These are phyloP conservation scores for Discostella pseudostelligera DNA, from an alignment of 108 stramenopile genomes.

Conservation along the genomic window DNA sequence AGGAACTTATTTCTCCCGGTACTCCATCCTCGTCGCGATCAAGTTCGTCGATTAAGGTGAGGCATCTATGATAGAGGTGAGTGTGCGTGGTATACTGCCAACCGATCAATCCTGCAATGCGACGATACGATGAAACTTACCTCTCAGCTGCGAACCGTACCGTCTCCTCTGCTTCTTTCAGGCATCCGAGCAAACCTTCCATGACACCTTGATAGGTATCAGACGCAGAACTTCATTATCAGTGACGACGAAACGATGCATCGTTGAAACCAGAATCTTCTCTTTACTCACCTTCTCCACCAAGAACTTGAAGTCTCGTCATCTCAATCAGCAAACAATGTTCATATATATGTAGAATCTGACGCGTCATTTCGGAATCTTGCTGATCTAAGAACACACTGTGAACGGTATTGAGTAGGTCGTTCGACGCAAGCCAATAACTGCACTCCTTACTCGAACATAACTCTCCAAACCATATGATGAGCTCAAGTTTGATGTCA, in stretches of 20 bases:
- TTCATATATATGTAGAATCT: conserved; percentile 30
- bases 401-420: conserved; percentile 20
- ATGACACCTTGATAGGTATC: conserved; percentile 13
- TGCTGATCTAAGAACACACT: conserved; percentile 10
- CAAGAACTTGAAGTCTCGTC: conserved; percentile 34
- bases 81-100: background rate
- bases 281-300: conserved; percentile 27
- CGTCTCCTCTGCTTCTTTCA: background rate
- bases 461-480: conserved; percentile 37
- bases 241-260: background rate
- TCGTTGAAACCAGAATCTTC: too few species aligned
- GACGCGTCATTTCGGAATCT: conserved; percentile 28
- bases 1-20: conserved; percentile 9
- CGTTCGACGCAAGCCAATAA: conserved; percentile 27
- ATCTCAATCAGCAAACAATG: conserved; percentile 24
- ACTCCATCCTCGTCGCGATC: conserved; percentile 25
- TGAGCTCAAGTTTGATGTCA: conserved; percentile 31
- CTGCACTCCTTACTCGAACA: conserved; percentile 31
- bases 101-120: background rate
- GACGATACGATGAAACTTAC: conserved; percentile 15
- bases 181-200: conserved; percentile 23
- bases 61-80: conserved; percentile 9
- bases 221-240: too few species aligned
- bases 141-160: conserved; percentile 18
- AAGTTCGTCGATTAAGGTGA: conserved; percentile 26